phyloP scores from a whole-genome alignment of 2,329 filamentous ascomycete species.

The Elsinoe batatas region DNA sequence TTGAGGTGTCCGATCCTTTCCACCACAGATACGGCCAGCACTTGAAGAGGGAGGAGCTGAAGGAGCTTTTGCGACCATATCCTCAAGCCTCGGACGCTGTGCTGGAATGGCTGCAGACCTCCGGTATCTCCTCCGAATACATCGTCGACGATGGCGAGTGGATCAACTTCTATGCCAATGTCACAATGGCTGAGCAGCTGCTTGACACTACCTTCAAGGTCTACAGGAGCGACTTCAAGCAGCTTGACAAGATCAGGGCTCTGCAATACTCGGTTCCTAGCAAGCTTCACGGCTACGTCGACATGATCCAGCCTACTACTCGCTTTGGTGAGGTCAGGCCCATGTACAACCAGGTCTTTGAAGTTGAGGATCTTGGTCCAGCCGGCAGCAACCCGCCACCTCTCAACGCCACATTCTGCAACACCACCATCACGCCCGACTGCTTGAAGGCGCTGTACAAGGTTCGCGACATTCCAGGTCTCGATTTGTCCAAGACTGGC shows the following conservation, averaged over 20 bases:
- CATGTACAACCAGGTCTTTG: constrained; percentile 34
- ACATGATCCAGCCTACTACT: constrained; percentile 50
- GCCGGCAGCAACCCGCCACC: constrained; percentile 1
- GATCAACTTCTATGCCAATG: constrained; percentile 49
- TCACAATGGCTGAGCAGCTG: constrained; percentile 45
- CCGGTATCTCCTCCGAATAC: constrained; percentile 37
- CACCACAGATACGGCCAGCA: constrained; percentile 52
- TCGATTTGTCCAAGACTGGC: constrained; percentile 13
- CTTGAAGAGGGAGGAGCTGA: constrained; percentile 51
- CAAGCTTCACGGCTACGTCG: constrained; percentile 43
- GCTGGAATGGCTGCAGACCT: constrained; percentile 45
- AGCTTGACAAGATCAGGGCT: constrained; percentile 41
- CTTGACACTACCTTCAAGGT: constrained; percentile 46
- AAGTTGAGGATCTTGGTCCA: constrained; percentile 9
- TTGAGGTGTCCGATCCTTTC: constrained; percentile 52
- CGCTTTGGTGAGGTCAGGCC: constrained; percentile 41
- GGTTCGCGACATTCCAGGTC: constrained; percentile 29
- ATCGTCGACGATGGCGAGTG: constrained; percentile 49
- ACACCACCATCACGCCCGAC: constrained; percentile 42
- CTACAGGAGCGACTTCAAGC: constrained; percentile 38
- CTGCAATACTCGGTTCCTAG: constrained; percentile 53
- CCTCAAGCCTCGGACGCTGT: constrained; percentile 41
- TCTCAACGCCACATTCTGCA: constrained; percentile 32
- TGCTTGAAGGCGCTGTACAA: constrained; percentile 44
- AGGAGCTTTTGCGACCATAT: constrained; percentile 43